Evolutionary conservation across 371 early-diverging fungal genomes (phyloP).

Genomic region (Globomyces sp.): DNA sequence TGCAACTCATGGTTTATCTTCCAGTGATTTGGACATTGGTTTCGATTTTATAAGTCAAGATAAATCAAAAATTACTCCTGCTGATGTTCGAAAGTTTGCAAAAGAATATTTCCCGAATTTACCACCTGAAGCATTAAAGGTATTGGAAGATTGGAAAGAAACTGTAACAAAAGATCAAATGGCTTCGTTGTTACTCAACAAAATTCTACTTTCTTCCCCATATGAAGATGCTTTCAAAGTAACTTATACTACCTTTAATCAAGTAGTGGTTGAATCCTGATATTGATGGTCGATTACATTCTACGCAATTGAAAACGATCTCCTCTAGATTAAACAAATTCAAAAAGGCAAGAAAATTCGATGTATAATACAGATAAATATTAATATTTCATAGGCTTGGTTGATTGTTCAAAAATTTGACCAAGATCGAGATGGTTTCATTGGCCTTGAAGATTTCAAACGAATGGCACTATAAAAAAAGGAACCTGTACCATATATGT

Average conservation of each 20-base stretch:
- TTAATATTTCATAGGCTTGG: background rate
- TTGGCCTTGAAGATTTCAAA: conserved; percentile 7
- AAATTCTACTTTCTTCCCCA: conserved; percentile 11
- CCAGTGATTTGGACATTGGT: conserved; percentile 1
- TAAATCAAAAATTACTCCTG: conserved; percentile 7
- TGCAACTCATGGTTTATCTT: background rate
- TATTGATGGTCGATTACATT: conserved; percentile 1
- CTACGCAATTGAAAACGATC: background rate
- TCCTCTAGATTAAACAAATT: conserved; percentile 1
- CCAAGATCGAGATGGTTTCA: background rate
- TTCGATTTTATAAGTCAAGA: conserved; percentile 1
- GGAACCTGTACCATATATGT: background rate
- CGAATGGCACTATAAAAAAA: background rate
- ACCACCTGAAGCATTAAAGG: conserved; percentile 8
- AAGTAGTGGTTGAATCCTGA: too few species aligned
- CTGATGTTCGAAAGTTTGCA: conserved; percentile 12
- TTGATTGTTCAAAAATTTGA: background rate
- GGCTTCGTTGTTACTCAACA: conserved; percentile 5
- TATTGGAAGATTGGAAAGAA: conserved; percentile 10
- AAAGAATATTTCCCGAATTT: conserved; percentile 4
- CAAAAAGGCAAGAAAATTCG: background rate
- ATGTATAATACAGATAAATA: conserved; percentile 6
- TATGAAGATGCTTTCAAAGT: conserved; percentile 16
- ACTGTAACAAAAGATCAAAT: conserved; percentile 13
- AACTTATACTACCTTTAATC: background rate